Conservation (phyloP, 2,329 filamentous ascomycete genomes). For the Aspergillus piperis region DNA sequence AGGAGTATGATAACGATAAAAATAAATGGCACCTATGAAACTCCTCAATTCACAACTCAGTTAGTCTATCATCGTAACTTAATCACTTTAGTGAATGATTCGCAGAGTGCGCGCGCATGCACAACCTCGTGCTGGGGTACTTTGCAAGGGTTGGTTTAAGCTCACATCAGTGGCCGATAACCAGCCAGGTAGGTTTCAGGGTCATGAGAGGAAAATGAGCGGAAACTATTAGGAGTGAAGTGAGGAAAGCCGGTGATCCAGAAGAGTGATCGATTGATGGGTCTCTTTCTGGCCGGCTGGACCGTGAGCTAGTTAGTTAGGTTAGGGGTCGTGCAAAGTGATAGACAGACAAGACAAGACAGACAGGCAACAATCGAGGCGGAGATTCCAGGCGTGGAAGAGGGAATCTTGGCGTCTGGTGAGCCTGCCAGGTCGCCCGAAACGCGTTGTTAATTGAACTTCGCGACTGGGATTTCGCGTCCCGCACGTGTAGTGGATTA, state of each 20-base stretch:
- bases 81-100: background rate
- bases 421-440: slow-evolving; percentile 9
- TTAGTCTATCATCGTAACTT: background rate
- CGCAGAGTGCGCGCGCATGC: background rate
- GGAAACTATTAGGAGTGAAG: background rate
- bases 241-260: too few relatives aligned
- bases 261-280: background rate
- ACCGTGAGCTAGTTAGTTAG: too few relatives aligned
- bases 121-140: background rate
- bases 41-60: background rate
- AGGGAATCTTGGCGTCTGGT: background rate
- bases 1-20: background rate
- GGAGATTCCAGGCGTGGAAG: background rate
- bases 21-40: background rate
- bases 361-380: background rate
- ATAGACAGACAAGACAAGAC: background rate
- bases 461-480: slow-evolving; percentile 18
- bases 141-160: background rate
- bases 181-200: background rate
- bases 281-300: background rate
- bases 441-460: slow-evolving; percentile 29
- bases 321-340: background rate
- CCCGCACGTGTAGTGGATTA: slow-evolving; percentile 15
- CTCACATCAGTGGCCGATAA: background rate
- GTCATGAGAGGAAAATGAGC: background rate